Percentiles rank a stretch among this genome's conserved stretches.
Conservation (phyloP, 2,329 filamentous ascomycete genomes). For the Paecilomyces dactylethromorphus region DNA sequence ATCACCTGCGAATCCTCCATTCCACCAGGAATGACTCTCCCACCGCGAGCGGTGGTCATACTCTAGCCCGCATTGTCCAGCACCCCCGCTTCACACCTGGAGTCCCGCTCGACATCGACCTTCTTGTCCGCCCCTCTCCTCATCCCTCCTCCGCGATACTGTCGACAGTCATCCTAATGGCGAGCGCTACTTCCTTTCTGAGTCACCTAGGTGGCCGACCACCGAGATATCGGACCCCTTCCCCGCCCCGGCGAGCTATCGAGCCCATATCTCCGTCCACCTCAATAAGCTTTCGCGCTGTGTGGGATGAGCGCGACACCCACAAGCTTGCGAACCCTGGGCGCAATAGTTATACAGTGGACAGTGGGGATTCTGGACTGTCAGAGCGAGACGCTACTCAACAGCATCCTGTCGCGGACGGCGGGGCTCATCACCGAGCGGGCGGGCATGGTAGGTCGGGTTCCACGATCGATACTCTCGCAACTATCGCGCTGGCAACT, state of each 20-base stretch:
- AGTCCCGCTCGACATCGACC: constrained; percentile 24
- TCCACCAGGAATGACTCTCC: constrained; percentile 31
- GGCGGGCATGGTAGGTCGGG: constrained; percentile 37
- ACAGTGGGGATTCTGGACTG: constrained; percentile 13
- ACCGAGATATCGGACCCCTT: constrained; percentile 40
- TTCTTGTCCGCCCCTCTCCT: constrained; percentile 4
- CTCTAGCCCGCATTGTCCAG: constrained; percentile 34
- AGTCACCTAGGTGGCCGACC: constrained; percentile 29
- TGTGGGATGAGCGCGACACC: constrained; percentile 22
- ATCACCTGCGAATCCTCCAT: not conserved
- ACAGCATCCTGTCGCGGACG: constrained; percentile 11
- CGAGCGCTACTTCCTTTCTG: constrained; percentile 33
- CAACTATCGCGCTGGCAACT: constrained; percentile 45
- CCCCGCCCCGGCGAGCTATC: constrained; percentile 40
- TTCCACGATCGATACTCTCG: constrained; percentile 44
- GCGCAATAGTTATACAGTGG: constrained; percentile 14
- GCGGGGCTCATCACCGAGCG: constrained; percentile 19
- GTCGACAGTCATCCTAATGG: constrained; percentile 22
- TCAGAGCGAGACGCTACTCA: constrained; percentile 4
- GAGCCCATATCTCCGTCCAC: constrained; percentile 38
- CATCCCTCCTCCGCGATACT: constrained; percentile 2
- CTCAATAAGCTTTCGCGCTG: constrained; percentile 21
- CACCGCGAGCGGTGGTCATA: constrained; percentile 29
- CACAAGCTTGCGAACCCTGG: constrained; percentile 18
- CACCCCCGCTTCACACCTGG: constrained; percentile 35